phyloP scores from a whole-genome alignment of 2,329 filamentous ascomycete species.

The Diaporthe sp. region DNA sequence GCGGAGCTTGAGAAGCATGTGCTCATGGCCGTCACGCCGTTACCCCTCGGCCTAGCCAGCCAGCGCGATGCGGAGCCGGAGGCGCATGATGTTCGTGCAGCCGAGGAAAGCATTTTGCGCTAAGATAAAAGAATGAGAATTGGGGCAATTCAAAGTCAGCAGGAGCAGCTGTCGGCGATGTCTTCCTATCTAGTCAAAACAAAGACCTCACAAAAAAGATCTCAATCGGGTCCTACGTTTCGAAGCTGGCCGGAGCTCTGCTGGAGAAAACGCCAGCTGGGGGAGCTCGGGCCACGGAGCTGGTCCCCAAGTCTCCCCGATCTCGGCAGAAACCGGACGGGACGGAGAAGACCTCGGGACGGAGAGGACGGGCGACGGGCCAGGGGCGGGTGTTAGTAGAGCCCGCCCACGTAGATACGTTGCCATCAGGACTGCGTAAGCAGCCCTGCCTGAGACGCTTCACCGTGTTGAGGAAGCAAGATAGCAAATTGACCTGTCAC shows the following conservation, averaged over 20 bases:
- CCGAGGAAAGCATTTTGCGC: constrained; percentile 38
- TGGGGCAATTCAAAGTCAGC: not conserved
- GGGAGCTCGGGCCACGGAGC: constrained; percentile 31
- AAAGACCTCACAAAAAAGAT: constrained; percentile 1
- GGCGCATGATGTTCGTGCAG: constrained; percentile 35
- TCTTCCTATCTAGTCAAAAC: constrained; percentile 8
- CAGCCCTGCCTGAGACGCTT: not conserved
- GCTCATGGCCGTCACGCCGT: constrained; percentile 37
- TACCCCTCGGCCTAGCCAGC: constrained; percentile 40
- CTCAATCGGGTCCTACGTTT: constrained; percentile 22
- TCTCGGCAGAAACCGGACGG: constrained; percentile 40
- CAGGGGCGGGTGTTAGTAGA: not conserved
- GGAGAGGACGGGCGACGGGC: constrained; percentile 6
- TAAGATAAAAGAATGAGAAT: not conserved
- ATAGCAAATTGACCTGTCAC: not conserved
- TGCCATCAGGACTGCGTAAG: not conserved
- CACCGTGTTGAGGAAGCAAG: not conserved
- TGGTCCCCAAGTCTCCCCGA: constrained; percentile 24
- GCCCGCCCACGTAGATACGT: not conserved
- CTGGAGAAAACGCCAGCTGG: constrained; percentile 36
- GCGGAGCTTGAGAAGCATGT: constrained; percentile 38
- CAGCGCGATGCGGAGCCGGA: constrained; percentile 36
- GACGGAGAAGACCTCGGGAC: constrained; percentile 2
- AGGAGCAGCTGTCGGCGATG: constrained; percentile 11
- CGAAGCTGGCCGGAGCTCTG: constrained; percentile 9